Evolutionary conservation across 768 basidiomycete genomes (phyloP), one percentile per base, ranked within the genome.

Genomic region (Boletus sp.): DNA sequence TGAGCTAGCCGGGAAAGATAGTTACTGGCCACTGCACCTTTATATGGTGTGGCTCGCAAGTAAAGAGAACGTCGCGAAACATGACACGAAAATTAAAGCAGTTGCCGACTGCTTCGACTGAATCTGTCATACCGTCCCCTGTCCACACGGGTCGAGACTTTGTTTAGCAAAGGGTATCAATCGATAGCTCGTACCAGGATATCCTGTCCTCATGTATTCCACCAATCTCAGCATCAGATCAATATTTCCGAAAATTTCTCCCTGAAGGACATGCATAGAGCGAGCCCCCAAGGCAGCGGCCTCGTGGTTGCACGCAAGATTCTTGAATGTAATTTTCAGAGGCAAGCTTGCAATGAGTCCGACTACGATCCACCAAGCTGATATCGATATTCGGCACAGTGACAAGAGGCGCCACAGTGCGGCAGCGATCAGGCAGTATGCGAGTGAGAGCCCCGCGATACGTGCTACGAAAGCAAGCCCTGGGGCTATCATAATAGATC

Each of bases 31-130:
- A 1, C 17, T 14, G 7, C 6, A 71, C 71, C 60, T 86, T 84
- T 66, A 85, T 78, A 50, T 85, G 78, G 35, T 82, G 78, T 1
- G 83, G 84, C 20, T 73, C 76, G 0, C 72, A 71, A 3, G 83
- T 85, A 40, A 83, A 72, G 28, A 82, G 56, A 11, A 77, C 35
- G 59, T 80, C 75, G 7, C 73, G 70, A 73, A 78, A 83, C 58
- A 83, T 57, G 17, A 81, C 55, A 6, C 75, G 71, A 51, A 82
- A 40, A 59, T 81, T 81, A 56, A 76, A 64, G n/a, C 77, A 75
- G 7, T 77, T 77, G 1, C 83, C 83, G 11, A 59, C 54, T 32
- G 63, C 57, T 28, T 71, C 69, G 7, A 78, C 28, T 5, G 69
- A 46, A 11, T 79, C 74, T 4, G 59, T 46, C 0, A 83, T 33